Base-by-base conservation (phyloP, 768 basidiomycete genomes). In the Hemileccinum rubropunctum region DNA sequence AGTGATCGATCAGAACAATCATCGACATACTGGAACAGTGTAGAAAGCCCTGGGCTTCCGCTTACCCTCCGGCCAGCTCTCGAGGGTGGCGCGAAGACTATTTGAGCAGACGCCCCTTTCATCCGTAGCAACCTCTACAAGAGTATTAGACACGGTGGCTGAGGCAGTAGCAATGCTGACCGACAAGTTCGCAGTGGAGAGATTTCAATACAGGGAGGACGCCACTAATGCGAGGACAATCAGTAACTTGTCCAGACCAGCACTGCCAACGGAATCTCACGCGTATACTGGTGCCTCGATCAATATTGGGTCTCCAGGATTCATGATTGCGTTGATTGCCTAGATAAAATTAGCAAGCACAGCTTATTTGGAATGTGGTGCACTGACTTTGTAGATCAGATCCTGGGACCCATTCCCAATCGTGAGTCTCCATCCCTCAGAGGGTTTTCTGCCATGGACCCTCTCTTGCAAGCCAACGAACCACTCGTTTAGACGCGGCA, bases 341-440 rank as follows among this genome's bases (percentile, higher is more conserved):
- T 95, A 28, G 23, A 50, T 21, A 17, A 51, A 45, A 53, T 52
- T 32, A 44, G 46, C 39, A 57, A 27, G 42, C 21, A 53, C 39
- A 50, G 58, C 20, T 23, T 32, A 1, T 32, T 18, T 14, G 11
- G 14, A 14, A 20, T 9, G 33, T 42, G 21, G 32, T 32, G 39
- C 38, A 50, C 48, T 0, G 57, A 88, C 92, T 80, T 95, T 97
- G 72, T 77, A 86, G 43, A 98, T 80, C 56, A 92, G 64, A 73
- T 97, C 93, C 69, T 97, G 95, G 38, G 89, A 90, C 11, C 95
- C 95, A 35, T 77, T 76, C 2, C 94, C 92, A 10, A 97, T 71
- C 36, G 81, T 83, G 10, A 94, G 65, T 37, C 74, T 72, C 93
- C 94, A 98, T 7, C 82, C 84, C 57, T 80, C 82, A 2, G 73